Conservation (phyloP, 148 eudicot genomes). For the Pouteria glomerata region DNA sequence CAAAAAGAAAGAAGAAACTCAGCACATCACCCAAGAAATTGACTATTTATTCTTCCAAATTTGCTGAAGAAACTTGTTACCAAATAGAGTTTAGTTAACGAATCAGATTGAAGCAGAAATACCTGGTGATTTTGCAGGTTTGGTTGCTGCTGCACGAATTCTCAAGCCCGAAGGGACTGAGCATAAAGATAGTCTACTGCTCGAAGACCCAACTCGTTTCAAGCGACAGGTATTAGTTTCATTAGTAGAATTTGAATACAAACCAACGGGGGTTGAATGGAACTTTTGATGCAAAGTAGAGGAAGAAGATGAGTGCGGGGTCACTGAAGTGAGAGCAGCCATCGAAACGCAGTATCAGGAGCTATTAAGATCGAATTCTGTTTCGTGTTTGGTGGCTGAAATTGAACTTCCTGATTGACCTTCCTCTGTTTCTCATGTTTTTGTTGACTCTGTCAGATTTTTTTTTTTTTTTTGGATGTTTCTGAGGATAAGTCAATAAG, state of each 20-base stretch:
- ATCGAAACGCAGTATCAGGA: conserved; percentile 11
- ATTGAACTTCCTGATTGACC: neutral
- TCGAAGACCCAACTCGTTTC: conserved; percentile 12
- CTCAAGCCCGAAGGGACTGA: conserved; percentile 28
- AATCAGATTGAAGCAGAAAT: too few species aligned
- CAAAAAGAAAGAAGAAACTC: conserved; percentile 26
- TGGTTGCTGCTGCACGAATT: conserved; percentile 72
- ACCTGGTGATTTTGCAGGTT: conserved; percentile 97
- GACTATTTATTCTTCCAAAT: too few species aligned
- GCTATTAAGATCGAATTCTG: neutral
- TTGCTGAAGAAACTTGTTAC: too few species aligned
- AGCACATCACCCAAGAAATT: neutral
- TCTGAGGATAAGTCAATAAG: conserved; percentile 17
- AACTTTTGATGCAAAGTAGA: conserved; percentile 34
- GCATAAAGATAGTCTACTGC: conserved; percentile 11
- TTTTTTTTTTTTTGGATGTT: conserved; percentile 10
- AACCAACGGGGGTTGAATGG: conserved; percentile 20
- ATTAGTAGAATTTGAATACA: conserved; percentile 20
- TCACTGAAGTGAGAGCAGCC: conserved; percentile 56
- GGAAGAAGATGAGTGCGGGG: conserved; percentile 51
- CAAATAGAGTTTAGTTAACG: too few species aligned
- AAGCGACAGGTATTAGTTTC: conserved; percentile 25
- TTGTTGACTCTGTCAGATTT: neutral
- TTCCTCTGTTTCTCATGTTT: conserved; percentile 1
- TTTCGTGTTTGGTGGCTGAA: too few species aligned